Evolutionary conservation across 129 eudicot genomes (phyloP).

Genomic region (Escallonia rubra): DNA sequence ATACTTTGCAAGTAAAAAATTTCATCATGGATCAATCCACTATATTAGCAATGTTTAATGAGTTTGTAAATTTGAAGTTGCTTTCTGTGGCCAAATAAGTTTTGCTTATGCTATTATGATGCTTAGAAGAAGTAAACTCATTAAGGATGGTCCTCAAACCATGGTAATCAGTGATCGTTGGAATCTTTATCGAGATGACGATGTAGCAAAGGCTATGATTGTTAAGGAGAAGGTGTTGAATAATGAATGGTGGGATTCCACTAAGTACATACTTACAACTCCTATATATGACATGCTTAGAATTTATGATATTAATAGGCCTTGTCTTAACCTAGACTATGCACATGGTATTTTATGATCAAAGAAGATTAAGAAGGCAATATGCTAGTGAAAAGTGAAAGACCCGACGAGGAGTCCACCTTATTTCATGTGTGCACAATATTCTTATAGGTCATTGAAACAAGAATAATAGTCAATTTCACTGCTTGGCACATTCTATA

Average conservation of each 20-base stretch:
- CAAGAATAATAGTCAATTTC: conserved; percentile 2
- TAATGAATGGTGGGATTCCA: conserved; percentile 9
- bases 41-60: background rate
- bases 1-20: background rate
- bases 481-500: conserved; percentile 16
- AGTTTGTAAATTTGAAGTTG: conserved; percentile 4
- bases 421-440: conserved; percentile 1
- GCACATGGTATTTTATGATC: conserved; percentile 5
- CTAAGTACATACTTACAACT: conserved; percentile 7
- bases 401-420: background rate
- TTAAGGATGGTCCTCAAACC: background rate
- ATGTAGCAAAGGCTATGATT: background rate
- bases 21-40: conserved; percentile 1
- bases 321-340: conserved; percentile 10
- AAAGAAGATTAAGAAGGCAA: conserved; percentile 5
- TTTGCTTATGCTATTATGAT: conserved; percentile 9
- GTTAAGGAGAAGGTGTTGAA: conserved; percentile 8
- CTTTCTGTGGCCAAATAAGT: conserved; percentile 3
- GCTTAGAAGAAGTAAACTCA: conserved; percentile 1
- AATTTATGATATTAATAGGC: background rate
- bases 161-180: conserved; percentile 17
- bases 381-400: background rate
- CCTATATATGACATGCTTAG: conserved; percentile 19
- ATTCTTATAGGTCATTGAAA: conserved; percentile 10
- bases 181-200: background rate